These are phyloP conservation scores for Diplosphaera chodatii DNA, from an alignment of 139 green algal species.

Conservation along the genomic window DNA sequence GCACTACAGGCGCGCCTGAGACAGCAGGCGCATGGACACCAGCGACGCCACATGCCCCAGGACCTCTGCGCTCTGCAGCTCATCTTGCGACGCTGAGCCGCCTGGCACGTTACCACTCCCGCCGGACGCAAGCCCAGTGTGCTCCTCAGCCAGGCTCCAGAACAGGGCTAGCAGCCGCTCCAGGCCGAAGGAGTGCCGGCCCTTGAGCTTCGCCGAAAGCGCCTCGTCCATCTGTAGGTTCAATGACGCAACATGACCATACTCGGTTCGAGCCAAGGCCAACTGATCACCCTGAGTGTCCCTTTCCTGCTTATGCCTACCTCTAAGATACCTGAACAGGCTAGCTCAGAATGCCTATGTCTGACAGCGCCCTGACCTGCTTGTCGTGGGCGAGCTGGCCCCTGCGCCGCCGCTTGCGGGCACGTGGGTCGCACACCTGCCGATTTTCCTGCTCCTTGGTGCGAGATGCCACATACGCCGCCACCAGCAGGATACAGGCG, in stretches of 20 bases:
- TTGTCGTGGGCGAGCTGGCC: constrained; percentile 16
- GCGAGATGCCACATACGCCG: constrained; percentile 48
- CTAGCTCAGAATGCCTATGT: not conserved
- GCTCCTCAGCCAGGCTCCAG: constrained; percentile 30
- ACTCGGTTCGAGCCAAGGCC: no score
- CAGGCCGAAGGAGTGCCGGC: constrained; percentile 51
- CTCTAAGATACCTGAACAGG: no score
- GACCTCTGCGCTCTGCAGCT: constrained; percentile 26
- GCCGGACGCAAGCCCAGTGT: not conserved
- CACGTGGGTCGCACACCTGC: constrained; percentile 33
- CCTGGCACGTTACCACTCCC: constrained; percentile 12
- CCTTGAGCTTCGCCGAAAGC: constrained; percentile 39
- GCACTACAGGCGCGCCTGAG: constrained; percentile 16
- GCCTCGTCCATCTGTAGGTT: constrained; percentile 51
- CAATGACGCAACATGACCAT: no score
- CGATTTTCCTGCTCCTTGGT: constrained; percentile 46
- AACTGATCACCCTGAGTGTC: no score
- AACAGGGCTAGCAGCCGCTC: constrained; percentile 55
- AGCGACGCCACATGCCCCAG: constrained; percentile 35
- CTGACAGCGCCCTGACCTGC: no score
- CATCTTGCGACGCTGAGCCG: not conserved
- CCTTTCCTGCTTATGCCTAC: no score
- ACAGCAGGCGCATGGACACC: constrained; percentile 34
- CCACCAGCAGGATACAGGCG: constrained; percentile 42
- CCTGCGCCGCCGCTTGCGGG: not conserved